Base-by-base conservation (phyloP, 768 basidiomycete genomes). In the Termitomyces sp. region DNA sequence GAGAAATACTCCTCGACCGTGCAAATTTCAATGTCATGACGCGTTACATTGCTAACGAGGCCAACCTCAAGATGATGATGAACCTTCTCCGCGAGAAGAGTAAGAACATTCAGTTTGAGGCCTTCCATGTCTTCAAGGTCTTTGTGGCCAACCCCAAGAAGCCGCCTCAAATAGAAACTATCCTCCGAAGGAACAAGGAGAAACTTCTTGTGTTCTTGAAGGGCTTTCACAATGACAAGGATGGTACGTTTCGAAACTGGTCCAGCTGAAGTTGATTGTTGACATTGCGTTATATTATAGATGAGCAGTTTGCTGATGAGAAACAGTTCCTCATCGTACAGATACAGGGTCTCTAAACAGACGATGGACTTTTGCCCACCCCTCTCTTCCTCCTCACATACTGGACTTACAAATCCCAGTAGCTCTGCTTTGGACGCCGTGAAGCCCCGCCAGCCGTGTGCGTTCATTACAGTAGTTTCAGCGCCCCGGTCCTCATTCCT, bases 21-120 rank as follows among this genome's bases (percentile, higher is more conserved):
- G 94, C 95, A 47, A 99, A 99, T 74, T 98, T 98, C 79, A 93
- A 82, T 64, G 93, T 98, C 68, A 99, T 99, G 97, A 98, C 97
- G 0, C 84, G 89, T 7, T 99, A 98, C 71, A 99, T 99, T 65
- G 85, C 93, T 9, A 88, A 88, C 67, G 97, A 98, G 69, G 89
- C 87, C 30, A 99, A 98, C 71, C 81, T 99, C 62, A 98, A 98
- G 87, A 93, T 96, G 89, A 97, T 99, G 93, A 99, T 99, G 97
- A 98, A 98, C 73, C 82, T 98, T 56, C 79, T 99, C 56, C 84
- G 95, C 61, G 94, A 98, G 71, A 97, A 95, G 83, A 98, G 95
- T 82, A 93, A 94, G 81, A 99, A 99, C 73, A 98, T 99, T 46
- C 97, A 99, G 72, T 99, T 98, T 57, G 97, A 99, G 71, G 96